Percentiles rank a stretch among this genome's conserved stretches.
phyloP scores from a whole-genome alignment of 192 early-diverging fungal genomes.

The Backusella australiensis region DNA sequence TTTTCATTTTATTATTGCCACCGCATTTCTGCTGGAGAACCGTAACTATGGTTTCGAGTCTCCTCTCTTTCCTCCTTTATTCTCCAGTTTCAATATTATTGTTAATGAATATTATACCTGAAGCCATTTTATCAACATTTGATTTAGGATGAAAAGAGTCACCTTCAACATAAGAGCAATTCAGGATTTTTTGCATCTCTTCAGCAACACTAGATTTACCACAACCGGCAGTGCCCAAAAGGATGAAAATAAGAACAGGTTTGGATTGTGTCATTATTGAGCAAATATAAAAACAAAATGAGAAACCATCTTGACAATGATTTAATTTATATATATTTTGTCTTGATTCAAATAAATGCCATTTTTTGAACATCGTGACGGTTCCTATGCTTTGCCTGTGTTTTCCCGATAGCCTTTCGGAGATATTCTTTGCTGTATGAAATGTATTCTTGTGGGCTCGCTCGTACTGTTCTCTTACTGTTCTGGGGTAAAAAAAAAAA shows the following conservation, averaged over 20 bases:
- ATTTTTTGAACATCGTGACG: not conserved
- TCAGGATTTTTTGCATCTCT: constrained; percentile 40
- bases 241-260: constrained; percentile 46
- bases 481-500: not conserved
- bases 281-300: not conserved
- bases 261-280: not conserved
- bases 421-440: not conserved
- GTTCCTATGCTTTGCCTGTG: not conserved
- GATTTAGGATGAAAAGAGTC: constrained; percentile 60
- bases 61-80: not conserved
- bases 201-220: constrained; percentile 60
- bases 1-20: not conserved
- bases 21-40: not conserved
- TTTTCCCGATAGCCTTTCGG: not conserved
- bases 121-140: constrained; percentile 61
- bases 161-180: constrained; percentile 55
- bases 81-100: not conserved
- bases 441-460: not conserved
- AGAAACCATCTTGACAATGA: not conserved
- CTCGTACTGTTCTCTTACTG: not conserved
- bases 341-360: not conserved
- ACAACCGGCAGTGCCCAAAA: constrained; percentile 62
- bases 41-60: not conserved
- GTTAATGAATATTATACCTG: constrained; percentile 31
- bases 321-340: not conserved